Evolutionary conservation across 2,329 filamentous ascomycete species (phyloP).

Genomic region (Trichothecium sympodiale): DNA sequence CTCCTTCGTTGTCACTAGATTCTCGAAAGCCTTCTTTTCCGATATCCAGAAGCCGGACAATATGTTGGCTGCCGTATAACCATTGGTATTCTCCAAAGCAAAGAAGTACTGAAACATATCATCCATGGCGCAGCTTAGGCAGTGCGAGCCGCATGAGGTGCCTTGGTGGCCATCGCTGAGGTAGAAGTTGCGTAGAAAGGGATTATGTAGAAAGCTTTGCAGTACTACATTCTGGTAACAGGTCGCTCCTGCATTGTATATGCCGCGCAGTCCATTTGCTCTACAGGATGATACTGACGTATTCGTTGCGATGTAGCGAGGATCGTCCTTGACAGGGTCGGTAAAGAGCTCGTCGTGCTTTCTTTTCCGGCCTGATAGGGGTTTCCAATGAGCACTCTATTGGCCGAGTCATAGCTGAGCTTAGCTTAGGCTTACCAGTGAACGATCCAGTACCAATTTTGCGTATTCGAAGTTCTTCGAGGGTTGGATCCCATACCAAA

Average conservation of each 20-base stretch:
- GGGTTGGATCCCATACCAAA: conserved; percentile 70
- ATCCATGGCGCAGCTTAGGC: conserved; percentile 60
- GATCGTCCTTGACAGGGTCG: conserved; percentile 57
- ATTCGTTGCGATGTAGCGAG: conserved; percentile 66
- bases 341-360: conserved; percentile 63
- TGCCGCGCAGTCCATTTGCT: conserved; percentile 76
- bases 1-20: conserved; percentile 81
- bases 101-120: conserved; percentile 66
- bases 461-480: conserved; percentile 63
- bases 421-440: conserved; percentile 37
- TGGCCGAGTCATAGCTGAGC: background rate
- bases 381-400: background rate
- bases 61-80: conserved; percentile 83
- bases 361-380: conserved; percentile 51
- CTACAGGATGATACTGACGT: conserved; percentile 72
- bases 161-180: conserved; percentile 80
- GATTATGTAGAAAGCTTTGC: conserved; percentile 89
- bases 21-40: conserved; percentile 59
- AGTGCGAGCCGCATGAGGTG: conserved; percentile 57
- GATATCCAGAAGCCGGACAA: conserved; percentile 85
- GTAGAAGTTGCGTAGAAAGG: conserved; percentile 82
- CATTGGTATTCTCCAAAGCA: conserved; percentile 67
- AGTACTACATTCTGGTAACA: conserved; percentile 97
- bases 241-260: conserved; percentile 97
- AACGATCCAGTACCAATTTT: conserved; percentile 59